Evolutionary conservation across 2,329 filamentous ascomycete genomes (phyloP), one percentile per base, ranked within the genome.

Genomic region (Penicillium sclerotiorum): DNA sequence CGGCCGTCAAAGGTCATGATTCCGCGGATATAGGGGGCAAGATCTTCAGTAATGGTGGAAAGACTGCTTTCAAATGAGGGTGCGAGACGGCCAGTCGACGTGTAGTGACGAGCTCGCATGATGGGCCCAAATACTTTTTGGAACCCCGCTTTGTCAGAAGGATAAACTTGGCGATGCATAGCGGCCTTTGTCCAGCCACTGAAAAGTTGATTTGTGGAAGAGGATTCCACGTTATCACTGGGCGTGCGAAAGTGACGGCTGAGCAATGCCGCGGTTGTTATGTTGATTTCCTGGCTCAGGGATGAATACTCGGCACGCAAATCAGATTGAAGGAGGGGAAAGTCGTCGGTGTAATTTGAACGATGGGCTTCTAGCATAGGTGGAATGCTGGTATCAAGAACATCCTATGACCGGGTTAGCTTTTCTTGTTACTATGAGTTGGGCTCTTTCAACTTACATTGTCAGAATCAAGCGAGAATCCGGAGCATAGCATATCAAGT

Each of bases 11-110:
- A 88, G 0, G 85, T 79, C 2, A 93, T 85, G 52, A 99, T 97
- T 30, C 81, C 80, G 9, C 95, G 88, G n/a, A 97, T 82, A 67
- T 90, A 97, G 0, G 95, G 94, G 0, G 91, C 92, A 2, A 97
- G 77, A 56, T 99, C 94, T 11, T 86, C 74, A 0, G 82, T 79
- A 25, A 96, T 83, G 17, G 86, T 76, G 0, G 71, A 68, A 60
- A 88, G 74, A 0, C 84, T 84, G 36, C 88, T 83, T 61, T 96
- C 90, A 57, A 96, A 90, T 0, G 87, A 84, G 0, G 89, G 92
- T 0, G 87, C 67, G 43, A 69, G 59, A 12, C 71, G 70, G 9
- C 68, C 70, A 18, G 62, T 65, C 12, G 69, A 62, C 28, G 68
- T 64, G 4, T 65, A 61, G 45, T 71, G 64, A 28, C 65, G 62